Conservation (phyloP, 2,329 filamentous ascomycete genomes). For the Neofusicoccum cordaticola region DNA sequence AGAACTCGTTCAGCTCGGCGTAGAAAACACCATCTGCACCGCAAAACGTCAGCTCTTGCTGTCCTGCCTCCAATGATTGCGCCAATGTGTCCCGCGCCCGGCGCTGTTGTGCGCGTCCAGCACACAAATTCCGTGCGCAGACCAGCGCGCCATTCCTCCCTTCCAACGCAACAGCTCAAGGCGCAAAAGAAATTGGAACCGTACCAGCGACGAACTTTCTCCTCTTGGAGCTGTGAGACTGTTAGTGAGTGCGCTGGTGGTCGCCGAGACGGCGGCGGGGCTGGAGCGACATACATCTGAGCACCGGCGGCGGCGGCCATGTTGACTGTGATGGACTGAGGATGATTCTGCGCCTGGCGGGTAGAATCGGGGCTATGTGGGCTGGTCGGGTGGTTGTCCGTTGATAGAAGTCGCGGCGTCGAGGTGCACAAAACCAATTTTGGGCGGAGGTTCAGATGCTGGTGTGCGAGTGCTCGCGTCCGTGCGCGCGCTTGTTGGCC, state of each 20-base stretch:
- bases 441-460: constrained; percentile 10
- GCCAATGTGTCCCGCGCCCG: constrained; percentile 23
- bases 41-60: constrained; percentile 5
- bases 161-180: constrained; percentile 13
- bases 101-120: background rate
- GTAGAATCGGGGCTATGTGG: constrained; percentile 29
- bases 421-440: constrained; percentile 16
- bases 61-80: constrained; percentile 67
- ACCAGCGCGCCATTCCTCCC: background rate
- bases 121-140: background rate
- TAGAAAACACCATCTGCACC: constrained; percentile 93
- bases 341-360: constrained; percentile 27
- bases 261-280: background rate
- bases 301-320: constrained; percentile 41
- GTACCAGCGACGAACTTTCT: constrained; percentile 63
- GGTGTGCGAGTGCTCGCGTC: constrained; percentile 3
- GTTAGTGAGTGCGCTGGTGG: constrained; percentile 25
- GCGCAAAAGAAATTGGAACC: constrained; percentile 22
- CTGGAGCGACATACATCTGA: constrained; percentile 37
- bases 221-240: constrained; percentile 70
- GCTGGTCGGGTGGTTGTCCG: constrained; percentile 27
- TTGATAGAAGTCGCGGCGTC: constrained; percentile 26
- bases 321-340: constrained; percentile 36
- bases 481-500: constrained; percentile 6
- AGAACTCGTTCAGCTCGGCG: constrained; percentile 99